These are phyloP conservation scores for Teratosphaeria nubilosa DNA, from an alignment of 2,329 filamentous ascomycete species.

Conservation along the genomic window DNA sequence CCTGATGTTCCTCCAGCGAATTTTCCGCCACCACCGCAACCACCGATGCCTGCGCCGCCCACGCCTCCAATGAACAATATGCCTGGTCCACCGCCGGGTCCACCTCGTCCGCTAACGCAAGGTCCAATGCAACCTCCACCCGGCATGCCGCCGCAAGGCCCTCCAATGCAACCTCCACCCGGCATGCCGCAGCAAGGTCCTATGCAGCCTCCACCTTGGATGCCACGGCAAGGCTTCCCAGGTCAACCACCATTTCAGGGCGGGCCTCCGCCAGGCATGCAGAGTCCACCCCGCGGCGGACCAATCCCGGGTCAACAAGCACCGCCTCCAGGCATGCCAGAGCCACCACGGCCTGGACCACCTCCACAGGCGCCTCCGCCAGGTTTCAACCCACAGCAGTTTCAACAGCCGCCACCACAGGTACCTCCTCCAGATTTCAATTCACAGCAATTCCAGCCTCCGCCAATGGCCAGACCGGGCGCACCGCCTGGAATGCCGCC, in stretches of 20 bases:
- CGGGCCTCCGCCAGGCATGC: not conserved
- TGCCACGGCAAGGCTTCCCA: not conserved
- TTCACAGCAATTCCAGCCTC: not conserved
- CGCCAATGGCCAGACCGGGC: not conserved
- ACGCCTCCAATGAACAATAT: not conserved
- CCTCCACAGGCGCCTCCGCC: not conserved
- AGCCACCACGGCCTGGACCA: not conserved
- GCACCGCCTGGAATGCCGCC: not conserved
- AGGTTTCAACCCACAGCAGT: not conserved
- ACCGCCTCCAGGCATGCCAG: not conserved
- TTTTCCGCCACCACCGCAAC: not conserved
- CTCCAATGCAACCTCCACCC: not conserved
- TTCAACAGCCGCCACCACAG: not conserved
- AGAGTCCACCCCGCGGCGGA: not conserved
- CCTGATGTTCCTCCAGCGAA: not conserved
- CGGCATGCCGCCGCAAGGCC: not conserved
- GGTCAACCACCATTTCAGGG: not conserved
- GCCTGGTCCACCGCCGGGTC: not conserved
- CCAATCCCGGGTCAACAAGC: not conserved
- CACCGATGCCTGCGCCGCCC: not conserved
- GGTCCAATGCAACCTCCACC: not conserved
- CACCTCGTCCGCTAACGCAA: not conserved
- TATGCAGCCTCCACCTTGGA: not conserved
- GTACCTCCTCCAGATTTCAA: not conserved
- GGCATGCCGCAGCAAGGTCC: not conserved